A percentile compares a stretch with the other conserved stretches of the same genome.
phyloP scores from a whole-genome alignment of 2,329 filamentous ascomycete genomes.

The Dactylellina haptotyla region DNA sequence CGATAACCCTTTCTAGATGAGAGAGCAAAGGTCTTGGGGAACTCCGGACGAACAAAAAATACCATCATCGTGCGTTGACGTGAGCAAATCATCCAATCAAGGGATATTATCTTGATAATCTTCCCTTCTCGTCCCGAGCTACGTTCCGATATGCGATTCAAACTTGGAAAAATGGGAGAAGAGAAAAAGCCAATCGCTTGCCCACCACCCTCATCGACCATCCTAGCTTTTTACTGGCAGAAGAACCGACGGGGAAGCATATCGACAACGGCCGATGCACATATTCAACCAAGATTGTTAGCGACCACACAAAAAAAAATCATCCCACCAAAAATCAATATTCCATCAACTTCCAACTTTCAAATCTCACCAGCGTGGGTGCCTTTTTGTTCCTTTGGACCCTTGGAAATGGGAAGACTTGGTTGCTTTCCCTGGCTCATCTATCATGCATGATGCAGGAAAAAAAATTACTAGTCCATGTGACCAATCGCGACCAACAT shows the following conservation, averaged over 20 bases:
- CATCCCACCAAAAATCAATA: not conserved
- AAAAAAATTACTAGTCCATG: constrained; percentile 50
- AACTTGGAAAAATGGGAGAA: not conserved
- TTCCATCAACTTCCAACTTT: not conserved
- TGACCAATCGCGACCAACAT: constrained; percentile 53
- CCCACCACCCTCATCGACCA: not conserved
- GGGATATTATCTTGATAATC: constrained; percentile 5
- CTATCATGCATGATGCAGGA: constrained; percentile 46
- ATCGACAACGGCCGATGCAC: constrained; percentile 29
- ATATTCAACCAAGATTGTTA: constrained; percentile 25
- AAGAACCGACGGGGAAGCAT: constrained; percentile 10
- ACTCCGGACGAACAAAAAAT: not conserved
- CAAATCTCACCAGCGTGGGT: not conserved
- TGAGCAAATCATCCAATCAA: constrained; percentile 12
- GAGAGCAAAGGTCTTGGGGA: not conserved
- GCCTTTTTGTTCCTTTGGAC: constrained; percentile 10
- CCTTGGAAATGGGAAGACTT: constrained; percentile 37
- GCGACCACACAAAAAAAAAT: not conserved
- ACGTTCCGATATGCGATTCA: constrained; percentile 51
- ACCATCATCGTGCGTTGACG: constrained; percentile 44
- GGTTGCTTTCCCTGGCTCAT: constrained; percentile 44
- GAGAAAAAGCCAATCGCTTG: not conserved
- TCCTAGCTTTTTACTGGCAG: constrained; percentile 19
- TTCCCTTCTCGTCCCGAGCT: constrained; percentile 24
- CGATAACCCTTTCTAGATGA: constrained; percentile 1